Evolutionary conservation across 176 grass and related monocot species (phyloP).

Genomic region (Rhynchospora breviuscula): DNA sequence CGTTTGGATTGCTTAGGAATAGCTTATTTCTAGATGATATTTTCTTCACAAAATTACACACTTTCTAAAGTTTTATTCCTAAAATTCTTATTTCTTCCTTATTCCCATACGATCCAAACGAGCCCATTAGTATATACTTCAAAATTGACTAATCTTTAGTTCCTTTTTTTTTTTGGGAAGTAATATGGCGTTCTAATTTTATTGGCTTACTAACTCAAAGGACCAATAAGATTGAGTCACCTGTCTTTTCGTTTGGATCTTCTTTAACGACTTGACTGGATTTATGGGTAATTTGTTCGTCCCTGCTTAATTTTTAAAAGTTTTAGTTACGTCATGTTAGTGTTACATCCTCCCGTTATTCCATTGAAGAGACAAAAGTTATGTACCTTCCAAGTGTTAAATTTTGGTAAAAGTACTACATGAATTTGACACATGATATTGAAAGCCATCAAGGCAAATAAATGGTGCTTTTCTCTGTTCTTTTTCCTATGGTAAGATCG

Average conservation of each 20-base stretch:
- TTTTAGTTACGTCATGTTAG: neutral
- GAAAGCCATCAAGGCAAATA: neutral
- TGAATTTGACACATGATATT: neutral
- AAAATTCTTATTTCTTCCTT: too few relatives aligned
- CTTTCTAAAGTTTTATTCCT: too few relatives aligned
- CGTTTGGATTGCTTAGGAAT: too few relatives aligned
- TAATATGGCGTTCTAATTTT: neutral
- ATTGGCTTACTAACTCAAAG: neutral
- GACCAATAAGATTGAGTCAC: neutral
- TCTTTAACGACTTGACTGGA: too few relatives aligned
- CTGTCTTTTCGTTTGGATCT: neutral
- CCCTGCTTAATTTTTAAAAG: neutral
- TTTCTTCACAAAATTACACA: too few relatives aligned
- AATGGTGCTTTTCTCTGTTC: neutral
- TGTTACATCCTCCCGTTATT: neutral
- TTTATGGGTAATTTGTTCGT: too few relatives aligned
- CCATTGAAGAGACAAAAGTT: neutral
- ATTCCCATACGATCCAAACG: too few relatives aligned
- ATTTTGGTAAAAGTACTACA: neutral
- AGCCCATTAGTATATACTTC: neutral
- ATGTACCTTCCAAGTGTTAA: neutral
- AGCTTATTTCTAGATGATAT: too few relatives aligned
- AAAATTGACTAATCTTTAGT: neutral
- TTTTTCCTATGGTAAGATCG: neutral
- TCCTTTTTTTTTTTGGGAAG: too few relatives aligned